Percentiles rank a stretch among this genome's conserved stretches.
phyloP scores from a whole-genome alignment of 257 asterid species.

The Linderniella brevidens region DNA sequence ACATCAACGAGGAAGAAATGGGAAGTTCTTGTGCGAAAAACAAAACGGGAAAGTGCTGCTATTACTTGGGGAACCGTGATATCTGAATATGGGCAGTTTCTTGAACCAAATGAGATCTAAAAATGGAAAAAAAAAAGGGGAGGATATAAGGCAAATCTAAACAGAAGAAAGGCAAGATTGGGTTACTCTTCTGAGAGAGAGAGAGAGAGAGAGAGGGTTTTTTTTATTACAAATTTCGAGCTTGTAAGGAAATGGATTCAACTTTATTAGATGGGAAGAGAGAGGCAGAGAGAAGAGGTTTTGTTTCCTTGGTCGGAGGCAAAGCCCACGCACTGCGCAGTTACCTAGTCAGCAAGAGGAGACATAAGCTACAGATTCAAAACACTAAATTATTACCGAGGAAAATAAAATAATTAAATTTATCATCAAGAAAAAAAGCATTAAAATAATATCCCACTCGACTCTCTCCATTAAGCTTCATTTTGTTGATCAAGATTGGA shows the following conservation, averaged over 20 bases:
- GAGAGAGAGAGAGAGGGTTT: slow-evolving; percentile 9
- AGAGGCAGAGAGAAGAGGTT: slow-evolving; percentile 29
- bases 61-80: no score
- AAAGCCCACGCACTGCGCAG: slow-evolving; percentile 80
- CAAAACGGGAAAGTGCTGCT: no score
- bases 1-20: no score
- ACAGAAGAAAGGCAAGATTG: no score
- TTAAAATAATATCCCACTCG: no score
- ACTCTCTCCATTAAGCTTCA: no score
- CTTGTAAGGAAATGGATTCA: slow-evolving; percentile 32
- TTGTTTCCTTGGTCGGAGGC: slow-evolving; percentile 89
- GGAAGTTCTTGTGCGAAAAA: no score
- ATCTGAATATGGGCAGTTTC: no score
- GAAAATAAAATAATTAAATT: slow-evolving; percentile 16
- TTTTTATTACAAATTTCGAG: slow-evolving; percentile 14
- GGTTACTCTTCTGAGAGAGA: slow-evolving; percentile 1
- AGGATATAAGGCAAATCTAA: no score
- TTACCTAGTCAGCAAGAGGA: slow-evolving; percentile 60
- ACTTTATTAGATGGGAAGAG: slow-evolving; percentile 50
- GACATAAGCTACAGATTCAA: slow-evolving; percentile 48
- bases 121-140: no score
- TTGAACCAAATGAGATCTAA: no score
- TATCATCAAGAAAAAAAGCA: background rate
- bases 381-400: slow-evolving; percentile 51
- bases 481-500: no score